These are phyloP conservation scores for Lenzites betulinus DNA, from an alignment of 768 basidiomycete species.

Conservation along the genomic window DNA sequence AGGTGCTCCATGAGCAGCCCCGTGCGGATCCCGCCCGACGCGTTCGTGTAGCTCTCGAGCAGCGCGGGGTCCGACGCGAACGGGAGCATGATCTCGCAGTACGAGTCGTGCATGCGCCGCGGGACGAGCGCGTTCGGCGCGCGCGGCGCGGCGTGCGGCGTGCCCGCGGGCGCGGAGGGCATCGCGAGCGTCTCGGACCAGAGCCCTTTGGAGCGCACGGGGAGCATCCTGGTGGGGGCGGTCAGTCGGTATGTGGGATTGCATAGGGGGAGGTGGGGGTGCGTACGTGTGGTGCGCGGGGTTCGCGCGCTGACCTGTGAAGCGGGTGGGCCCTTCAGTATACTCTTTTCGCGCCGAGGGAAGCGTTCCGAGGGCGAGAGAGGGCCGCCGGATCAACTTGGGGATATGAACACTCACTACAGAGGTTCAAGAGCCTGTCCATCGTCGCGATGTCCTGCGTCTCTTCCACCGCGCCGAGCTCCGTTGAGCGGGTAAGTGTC, in stretches of 20 bases:
- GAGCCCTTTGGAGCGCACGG: conserved; percentile 49
- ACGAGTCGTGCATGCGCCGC: conserved; percentile 71
- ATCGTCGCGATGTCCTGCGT: conserved; percentile 59
- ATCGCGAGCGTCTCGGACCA: conserved; percentile 54
- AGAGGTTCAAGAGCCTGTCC: conserved; percentile 54
- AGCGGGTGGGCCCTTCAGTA: not conserved
- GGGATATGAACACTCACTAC: conserved; percentile 48
- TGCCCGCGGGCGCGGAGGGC: conserved; percentile 23
- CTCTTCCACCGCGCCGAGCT: conserved; percentile 43
- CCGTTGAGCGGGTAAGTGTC: conserved; percentile 21
- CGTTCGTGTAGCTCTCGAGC: conserved; percentile 72
- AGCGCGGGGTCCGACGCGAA: conserved; percentile 60
- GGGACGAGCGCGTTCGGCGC: conserved; percentile 35
- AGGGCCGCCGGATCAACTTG: too few species aligned
- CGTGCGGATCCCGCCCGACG: conserved; percentile 67
- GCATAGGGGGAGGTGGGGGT: not conserved
- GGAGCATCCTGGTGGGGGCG: conserved; percentile 49
- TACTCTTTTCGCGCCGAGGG: conserved; percentile 9
- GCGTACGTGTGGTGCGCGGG: conserved; percentile 24
- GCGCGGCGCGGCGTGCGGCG: conserved; percentile 16
- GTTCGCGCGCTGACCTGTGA: conserved; percentile 18
- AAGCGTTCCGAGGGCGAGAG: conserved; percentile 7
- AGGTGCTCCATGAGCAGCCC: conserved; percentile 81
- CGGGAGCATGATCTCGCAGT: conserved; percentile 64
- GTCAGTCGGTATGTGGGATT: not conserved